These are phyloP conservation scores for Eucalyptus curtisii DNA, from an alignment of 345 rosid genomes.

Conservation along the genomic window DNA sequence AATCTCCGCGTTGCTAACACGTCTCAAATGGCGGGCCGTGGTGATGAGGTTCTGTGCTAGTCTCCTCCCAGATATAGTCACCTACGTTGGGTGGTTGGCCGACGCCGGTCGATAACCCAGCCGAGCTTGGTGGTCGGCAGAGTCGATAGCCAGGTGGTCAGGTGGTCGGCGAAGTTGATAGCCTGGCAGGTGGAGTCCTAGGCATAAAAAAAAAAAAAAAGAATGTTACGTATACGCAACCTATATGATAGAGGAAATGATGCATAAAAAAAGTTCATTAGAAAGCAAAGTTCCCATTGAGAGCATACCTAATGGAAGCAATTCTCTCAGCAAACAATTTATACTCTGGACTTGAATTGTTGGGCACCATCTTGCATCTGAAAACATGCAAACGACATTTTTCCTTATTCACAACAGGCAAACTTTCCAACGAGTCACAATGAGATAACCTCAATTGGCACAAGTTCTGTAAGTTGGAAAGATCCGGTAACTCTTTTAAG, in stretches of 20 bases:
- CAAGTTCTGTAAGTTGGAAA: neutral
- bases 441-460: accelerated
- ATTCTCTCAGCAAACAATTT: accelerated
- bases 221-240: neutral
- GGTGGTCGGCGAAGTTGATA: no score
- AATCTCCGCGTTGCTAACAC: no score
- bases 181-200: no score
- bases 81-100: no score
- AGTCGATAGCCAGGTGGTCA: no score
- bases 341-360: neutral
- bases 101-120: no score
- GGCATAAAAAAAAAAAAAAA: neutral
- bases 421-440: neutral
- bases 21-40: no score
- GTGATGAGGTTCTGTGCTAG: no score
- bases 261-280: neutral
- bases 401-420: neutral
- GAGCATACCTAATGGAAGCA: accelerated
- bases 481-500: neutral
- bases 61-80: no score
- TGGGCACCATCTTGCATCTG: neutral
- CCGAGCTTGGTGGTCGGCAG: no score
- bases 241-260: neutral
- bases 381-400: neutral
- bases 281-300: accelerated